Conservation (phyloP, 2,329 filamentous ascomycete species). For the Zymoseptoria passerinii region DNA sequence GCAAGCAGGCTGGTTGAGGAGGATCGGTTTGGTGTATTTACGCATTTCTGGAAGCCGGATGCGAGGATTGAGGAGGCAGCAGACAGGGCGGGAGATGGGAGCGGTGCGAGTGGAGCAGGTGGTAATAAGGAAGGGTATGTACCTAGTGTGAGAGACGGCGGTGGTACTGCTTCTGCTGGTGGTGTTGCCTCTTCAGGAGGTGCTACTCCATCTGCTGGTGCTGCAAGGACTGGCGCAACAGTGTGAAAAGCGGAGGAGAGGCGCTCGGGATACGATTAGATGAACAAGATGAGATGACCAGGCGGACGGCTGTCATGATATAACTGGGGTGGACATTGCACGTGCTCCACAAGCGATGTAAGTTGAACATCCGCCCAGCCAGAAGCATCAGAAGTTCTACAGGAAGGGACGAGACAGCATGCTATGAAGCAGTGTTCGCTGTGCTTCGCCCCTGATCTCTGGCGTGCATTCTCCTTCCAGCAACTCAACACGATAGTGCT, state of each 20-base stretch:
- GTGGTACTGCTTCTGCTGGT: not conserved
- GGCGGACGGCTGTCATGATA: too few species aligned
- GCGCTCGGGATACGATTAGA: not conserved
- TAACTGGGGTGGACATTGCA: too few species aligned
- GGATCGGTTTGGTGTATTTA: conserved; percentile 46
- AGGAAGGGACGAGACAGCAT: too few species aligned
- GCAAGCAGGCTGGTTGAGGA: conserved; percentile 56
- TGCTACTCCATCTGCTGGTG: not conserved
- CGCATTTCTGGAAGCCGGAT: conserved; percentile 34
- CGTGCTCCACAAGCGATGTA: too few species aligned
- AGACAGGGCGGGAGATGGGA: conserved; percentile 1
- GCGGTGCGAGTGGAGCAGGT: not conserved
- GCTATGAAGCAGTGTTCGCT: too few species aligned
- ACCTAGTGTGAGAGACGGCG: not conserved
- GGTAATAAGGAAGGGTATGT: not conserved
- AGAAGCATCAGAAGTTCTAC: too few species aligned
- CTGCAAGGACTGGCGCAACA: not conserved
- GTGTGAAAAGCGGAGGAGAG: not conserved
- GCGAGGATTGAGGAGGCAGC: not conserved
- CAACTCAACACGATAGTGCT: too few species aligned
- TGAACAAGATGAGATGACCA: not conserved
- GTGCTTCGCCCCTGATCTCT: too few species aligned
- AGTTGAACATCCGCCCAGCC: too few species aligned
- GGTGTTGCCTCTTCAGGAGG: not conserved
- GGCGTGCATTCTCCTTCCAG: too few species aligned